These are phyloP conservation scores for Xerophyta viscosa DNA, from an alignment of 106 monocot species.

Conservation along the genomic window DNA sequence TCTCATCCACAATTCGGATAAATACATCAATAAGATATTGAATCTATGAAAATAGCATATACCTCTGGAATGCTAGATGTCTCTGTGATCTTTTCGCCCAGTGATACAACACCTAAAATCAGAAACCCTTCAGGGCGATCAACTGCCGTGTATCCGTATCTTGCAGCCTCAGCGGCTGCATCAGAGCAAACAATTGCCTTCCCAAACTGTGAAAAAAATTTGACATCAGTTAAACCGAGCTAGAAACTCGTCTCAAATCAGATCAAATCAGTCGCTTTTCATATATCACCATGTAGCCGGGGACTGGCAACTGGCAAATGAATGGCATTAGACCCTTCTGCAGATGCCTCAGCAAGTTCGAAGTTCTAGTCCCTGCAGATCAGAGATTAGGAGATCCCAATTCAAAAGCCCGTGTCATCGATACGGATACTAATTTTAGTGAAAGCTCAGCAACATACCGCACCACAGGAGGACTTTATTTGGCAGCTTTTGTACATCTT, in stretches of 20 bases:
- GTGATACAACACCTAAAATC: slow-evolving; percentile 41
- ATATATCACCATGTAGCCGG: slow-evolving; percentile 66
- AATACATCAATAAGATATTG: too few species aligned
- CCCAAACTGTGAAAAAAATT: slow-evolving; percentile 37
- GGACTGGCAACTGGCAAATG: slow-evolving; percentile 49
- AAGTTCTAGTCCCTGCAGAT: slow-evolving; percentile 52
- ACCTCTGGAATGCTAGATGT: slow-evolving; percentile 41
- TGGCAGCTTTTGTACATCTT: slow-evolving; percentile 52
- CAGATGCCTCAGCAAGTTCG: slow-evolving; percentile 56
- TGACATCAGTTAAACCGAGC: not conserved
- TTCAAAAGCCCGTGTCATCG: too few species aligned
- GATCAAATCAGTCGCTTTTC: too few species aligned
- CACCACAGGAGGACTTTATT: slow-evolving; percentile 76
- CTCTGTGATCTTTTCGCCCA: slow-evolving; percentile 45
- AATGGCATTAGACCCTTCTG: slow-evolving; percentile 50
- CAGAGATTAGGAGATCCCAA: too few species aligned
- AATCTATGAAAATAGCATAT: not conserved
- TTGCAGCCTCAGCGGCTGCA: slow-evolving; percentile 65
- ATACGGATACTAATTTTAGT: too few species aligned
- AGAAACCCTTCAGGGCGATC: slow-evolving; percentile 67
- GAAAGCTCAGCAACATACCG: slow-evolving; percentile 29
- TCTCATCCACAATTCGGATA: too few species aligned
- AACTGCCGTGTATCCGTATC: slow-evolving; percentile 62
- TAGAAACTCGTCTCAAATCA: not conserved
- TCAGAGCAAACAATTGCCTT: slow-evolving; percentile 59